A percentile compares a stretch with the other conserved stretches of the same genome.
phyloP scores from a whole-genome alignment of 257 asterid genomes.

The Gynochthodes officinalis region DNA sequence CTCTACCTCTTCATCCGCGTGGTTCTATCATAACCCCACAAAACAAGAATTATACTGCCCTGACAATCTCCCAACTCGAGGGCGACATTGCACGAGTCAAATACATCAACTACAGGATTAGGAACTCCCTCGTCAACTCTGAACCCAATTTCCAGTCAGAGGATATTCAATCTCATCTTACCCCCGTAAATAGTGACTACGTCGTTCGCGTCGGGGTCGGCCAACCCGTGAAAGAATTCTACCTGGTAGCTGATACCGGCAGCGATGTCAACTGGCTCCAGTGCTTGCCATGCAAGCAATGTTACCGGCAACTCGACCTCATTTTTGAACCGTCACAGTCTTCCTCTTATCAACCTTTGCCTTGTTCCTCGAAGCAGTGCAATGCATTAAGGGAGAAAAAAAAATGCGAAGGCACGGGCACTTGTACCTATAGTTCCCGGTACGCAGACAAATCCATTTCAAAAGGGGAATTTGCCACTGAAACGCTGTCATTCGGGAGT shows the following conservation, averaged over 20 bases:
- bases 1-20: not conserved
- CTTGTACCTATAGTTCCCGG: not conserved
- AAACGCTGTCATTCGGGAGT: slow-evolving; percentile 1
- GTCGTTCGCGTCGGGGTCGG: not conserved
- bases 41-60: not conserved
- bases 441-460: not conserved
- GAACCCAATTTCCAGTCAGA: not conserved
- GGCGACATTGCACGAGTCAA: not conserved
- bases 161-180: not conserved
- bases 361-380: slow-evolving; percentile 3
- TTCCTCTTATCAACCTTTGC: not conserved
- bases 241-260: not conserved
- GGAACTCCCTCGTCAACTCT: not conserved
- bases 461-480: not conserved
- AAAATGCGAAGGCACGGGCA: not conserved
- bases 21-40: not conserved
- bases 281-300: not conserved
- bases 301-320: not conserved
- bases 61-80: not conserved
- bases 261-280: slow-evolving; percentile 1
- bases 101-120: not conserved
- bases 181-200: not conserved
- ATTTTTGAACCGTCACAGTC: slow-evolving; percentile 3
- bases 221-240: not conserved
- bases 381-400: rapidly evolving